phyloP scores from a whole-genome alignment of 805 yeast species.

The Saccharomyces kudriavzevii region DNA sequence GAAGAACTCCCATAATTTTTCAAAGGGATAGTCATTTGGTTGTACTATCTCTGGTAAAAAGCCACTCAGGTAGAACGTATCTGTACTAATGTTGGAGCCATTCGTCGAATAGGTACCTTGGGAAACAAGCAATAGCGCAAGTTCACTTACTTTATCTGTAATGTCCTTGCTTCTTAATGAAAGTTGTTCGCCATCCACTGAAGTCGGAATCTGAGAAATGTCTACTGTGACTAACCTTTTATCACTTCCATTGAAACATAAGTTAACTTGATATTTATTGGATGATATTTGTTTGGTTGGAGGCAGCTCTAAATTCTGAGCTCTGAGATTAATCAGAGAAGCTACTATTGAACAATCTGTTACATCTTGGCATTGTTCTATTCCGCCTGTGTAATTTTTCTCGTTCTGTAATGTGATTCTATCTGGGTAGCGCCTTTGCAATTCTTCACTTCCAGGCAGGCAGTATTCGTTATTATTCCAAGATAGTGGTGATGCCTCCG shows the following conservation, averaged over 20 bases:
- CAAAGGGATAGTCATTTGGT: constrained; percentile 29
- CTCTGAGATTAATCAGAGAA: constrained; percentile 46
- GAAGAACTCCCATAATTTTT: constrained; percentile 16
- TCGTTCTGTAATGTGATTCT: constrained; percentile 1
- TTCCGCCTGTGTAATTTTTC: constrained; percentile 4
- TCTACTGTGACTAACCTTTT: constrained; percentile 19
- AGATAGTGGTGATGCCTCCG: constrained; percentile 13
- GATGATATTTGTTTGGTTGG: constrained; percentile 8
- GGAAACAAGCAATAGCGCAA: constrained; percentile 57
- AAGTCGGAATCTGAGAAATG: constrained; percentile 16
- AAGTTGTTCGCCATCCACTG: constrained; percentile 10
- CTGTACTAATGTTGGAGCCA: constrained; percentile 75
- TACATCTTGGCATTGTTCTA: constrained; percentile 22
- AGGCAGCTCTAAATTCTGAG: constrained; percentile 13
- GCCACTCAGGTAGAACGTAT: constrained; percentile 56
- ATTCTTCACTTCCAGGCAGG: neutral
- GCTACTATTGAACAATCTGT: constrained; percentile 73
- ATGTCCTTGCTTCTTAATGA: constrained; percentile 11
- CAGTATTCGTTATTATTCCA: constrained; percentile 12
- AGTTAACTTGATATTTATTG: constrained; percentile 13
- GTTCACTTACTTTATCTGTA: constrained; percentile 45
- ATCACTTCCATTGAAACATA: constrained; percentile 25
- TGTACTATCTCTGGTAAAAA: constrained; percentile 60
- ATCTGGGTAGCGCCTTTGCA: constrained; percentile 7
- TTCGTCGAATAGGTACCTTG: constrained; percentile 50